A percentile compares a stretch with the other conserved stretches of the same genome.
These are phyloP conservation scores for Nevesoporus exiguus DNA, from an alignment of 768 basidiomycete genomes.

Conservation along the genomic window DNA sequence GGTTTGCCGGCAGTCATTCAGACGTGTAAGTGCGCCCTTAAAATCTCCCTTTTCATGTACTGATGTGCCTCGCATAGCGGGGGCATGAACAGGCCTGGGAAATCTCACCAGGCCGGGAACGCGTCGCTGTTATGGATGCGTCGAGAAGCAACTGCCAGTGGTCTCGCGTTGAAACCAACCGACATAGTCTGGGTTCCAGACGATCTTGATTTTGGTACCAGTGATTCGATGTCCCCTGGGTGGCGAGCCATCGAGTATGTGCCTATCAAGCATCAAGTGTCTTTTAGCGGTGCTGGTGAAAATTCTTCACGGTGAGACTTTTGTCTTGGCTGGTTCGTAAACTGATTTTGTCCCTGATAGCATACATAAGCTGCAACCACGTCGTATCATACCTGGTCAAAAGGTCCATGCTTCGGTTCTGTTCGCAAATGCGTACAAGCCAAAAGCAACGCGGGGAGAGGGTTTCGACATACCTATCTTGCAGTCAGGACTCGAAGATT, in stretches of 20 bases:
- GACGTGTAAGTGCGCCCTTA: conserved; percentile 27
- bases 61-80: conserved; percentile 14
- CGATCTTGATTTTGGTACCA: conserved; percentile 22
- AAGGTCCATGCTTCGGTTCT: conserved; percentile 26
- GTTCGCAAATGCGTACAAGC: conserved; percentile 20
- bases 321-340: neutral
- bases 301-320: conserved; percentile 15
- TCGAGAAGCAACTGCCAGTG: conserved; percentile 25
- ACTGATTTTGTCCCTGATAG: conserved; percentile 5
- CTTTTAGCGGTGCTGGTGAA: conserved; percentile 17
- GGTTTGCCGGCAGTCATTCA: conserved; percentile 53
- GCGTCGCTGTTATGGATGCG: conserved; percentile 34
- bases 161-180: conserved; percentile 26
- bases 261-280: conserved; percentile 25
- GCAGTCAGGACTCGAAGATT: neutral
- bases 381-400: conserved; percentile 28
- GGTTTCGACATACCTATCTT: conserved; percentile 23
- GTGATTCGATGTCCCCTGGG: conserved; percentile 15
- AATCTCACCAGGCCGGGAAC: conserved; percentile 21
- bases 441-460: conserved; percentile 17
- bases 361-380: conserved; percentile 16
- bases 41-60: too few species aligned
- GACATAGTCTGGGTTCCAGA: conserved; percentile 29
- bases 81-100: conserved; percentile 22
- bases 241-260: conserved; percentile 21